Percentiles rank a stretch among this genome's conserved stretches.
Evolutionary conservation across 306 rosid species (phyloP).

Genomic region (Glycyrrhiza uralensis): DNA sequence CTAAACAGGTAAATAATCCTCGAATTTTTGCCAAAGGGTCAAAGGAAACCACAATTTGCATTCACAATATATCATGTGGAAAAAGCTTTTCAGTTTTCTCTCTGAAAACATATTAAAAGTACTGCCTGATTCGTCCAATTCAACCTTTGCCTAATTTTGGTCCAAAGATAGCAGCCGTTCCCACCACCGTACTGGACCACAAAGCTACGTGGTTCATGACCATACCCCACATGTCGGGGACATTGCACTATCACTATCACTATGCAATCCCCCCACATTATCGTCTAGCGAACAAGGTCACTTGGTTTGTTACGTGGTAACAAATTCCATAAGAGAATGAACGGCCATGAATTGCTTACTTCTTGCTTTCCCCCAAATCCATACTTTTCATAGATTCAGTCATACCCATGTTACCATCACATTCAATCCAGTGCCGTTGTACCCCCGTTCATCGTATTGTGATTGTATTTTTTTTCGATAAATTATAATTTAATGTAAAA

Average conservation of each 20-base stretch:
- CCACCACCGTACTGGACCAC: constrained; percentile 53
- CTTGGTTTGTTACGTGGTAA: constrained; percentile 23
- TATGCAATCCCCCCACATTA: constrained; percentile 37
- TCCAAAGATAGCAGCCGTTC: constrained; percentile 17
- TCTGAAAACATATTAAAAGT: not conserved
- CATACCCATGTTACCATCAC: constrained; percentile 29
- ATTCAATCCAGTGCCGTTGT: constrained; percentile 11
- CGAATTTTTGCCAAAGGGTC: not conserved
- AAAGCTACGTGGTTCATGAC: constrained; percentile 35
- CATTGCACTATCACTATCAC: constrained; percentile 36
- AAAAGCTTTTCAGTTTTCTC: not conserved
- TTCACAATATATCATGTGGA: not conserved
- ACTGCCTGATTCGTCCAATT: constrained; percentile 12
- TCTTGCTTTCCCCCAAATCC: constrained; percentile 23
- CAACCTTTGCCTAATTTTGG: constrained; percentile 36
- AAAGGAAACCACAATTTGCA: not conserved
- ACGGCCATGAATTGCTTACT: constrained; percentile 23
- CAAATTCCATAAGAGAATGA: constrained; percentile 23
- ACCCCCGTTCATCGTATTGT: constrained; percentile 11
- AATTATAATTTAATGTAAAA: not conserved
- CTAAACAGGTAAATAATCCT: not conserved
- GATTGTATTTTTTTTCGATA: not conserved
- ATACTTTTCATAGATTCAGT: constrained; percentile 27
- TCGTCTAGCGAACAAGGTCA: constrained; percentile 25
- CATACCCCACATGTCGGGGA: constrained; percentile 78